These are phyloP conservation scores for Zymoseptoria brevis DNA, from an alignment of 2,329 filamentous ascomycete genomes.

Conservation along the genomic window DNA sequence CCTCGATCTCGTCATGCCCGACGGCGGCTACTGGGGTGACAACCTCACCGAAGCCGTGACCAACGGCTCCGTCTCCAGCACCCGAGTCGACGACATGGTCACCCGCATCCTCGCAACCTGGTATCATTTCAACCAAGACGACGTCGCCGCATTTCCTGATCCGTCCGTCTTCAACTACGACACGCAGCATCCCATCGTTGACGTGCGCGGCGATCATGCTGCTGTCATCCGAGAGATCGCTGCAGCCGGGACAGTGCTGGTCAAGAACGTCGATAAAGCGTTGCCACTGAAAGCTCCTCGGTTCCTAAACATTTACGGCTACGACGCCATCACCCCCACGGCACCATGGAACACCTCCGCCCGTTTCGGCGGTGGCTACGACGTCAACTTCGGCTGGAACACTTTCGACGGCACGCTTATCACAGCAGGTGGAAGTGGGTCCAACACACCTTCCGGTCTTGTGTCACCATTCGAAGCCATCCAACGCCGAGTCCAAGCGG, in stretches of 20 bases:
- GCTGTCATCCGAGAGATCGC: slow-evolving; percentile 35
- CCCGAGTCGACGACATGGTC: slow-evolving; percentile 53
- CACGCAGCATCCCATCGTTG: slow-evolving; percentile 43
- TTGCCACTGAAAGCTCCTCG: slow-evolving; percentile 43
- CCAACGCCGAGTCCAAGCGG: slow-evolving; percentile 14
- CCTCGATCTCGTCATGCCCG: slow-evolving; percentile 60
- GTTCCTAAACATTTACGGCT: slow-evolving; percentile 34
- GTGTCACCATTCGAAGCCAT: slow-evolving; percentile 20
- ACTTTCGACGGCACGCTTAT: slow-evolving; percentile 20
- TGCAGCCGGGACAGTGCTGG: slow-evolving; percentile 48
- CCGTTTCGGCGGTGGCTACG: slow-evolving; percentile 33
- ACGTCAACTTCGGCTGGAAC: slow-evolving; percentile 31
- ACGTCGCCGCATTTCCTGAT: slow-evolving; percentile 10
- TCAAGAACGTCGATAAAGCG: slow-evolving; percentile 56
- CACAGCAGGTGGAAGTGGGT: slow-evolving; percentile 13
- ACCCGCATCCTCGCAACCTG: slow-evolving; percentile 43
- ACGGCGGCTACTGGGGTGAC: slow-evolving; percentile 27
- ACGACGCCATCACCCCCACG: slow-evolving; percentile 28
- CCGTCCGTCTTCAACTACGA: slow-evolving; percentile 15
- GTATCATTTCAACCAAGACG: slow-evolving; percentile 52
- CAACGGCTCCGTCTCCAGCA: slow-evolving; percentile 41
- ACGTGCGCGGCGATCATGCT: slow-evolving; percentile 48
- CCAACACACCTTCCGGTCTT: slow-evolving; percentile 14
- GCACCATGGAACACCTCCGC: slow-evolving; percentile 32
- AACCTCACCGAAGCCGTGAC: slow-evolving; percentile 48